A percentile compares a stretch with the other conserved stretches of the same genome.
These are phyloP conservation scores for Viola pubescens DNA, from an alignment of 441 rosid species.

Conservation along the genomic window DNA sequence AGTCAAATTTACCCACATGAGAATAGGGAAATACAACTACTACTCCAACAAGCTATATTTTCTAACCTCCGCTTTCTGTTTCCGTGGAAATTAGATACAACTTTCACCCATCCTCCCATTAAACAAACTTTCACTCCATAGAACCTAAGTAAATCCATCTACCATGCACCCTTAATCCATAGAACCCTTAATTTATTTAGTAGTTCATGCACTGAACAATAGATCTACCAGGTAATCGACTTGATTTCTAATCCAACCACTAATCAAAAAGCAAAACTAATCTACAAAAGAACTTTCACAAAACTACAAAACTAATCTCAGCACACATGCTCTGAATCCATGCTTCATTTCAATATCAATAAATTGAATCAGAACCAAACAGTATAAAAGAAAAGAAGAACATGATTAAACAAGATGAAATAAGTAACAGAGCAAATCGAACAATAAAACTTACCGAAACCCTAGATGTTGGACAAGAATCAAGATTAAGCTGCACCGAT, in stretches of 20 bases:
- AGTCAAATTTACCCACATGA: neutral
- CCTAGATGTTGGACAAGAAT: slow-evolving; percentile 6
- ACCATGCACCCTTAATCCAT: too few relatives aligned
- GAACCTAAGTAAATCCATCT: too few relatives aligned
- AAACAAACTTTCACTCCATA: too few relatives aligned
- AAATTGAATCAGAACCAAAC: neutral
- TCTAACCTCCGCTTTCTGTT: neutral
- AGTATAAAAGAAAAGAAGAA: neutral
- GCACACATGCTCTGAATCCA: neutral
- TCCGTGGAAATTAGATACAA: neutral
- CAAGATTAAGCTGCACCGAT: neutral
- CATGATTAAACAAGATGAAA: too few relatives aligned
- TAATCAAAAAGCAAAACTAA: too few relatives aligned
- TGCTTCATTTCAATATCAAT: neutral
- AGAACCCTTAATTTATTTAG: too few relatives aligned
- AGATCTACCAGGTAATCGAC: neutral
- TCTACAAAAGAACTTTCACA: neutral
- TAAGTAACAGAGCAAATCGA: neutral
- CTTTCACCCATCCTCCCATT: neutral
- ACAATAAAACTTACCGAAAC: neutral
- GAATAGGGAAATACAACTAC: neutral
- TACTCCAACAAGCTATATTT: neutral
- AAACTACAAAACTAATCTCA: neutral
- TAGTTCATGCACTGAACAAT: too few relatives aligned
- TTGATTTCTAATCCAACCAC: neutral